Conservation (phyloP, 2,329 filamentous ascomycete species). For the Sporothrix brasiliensis region DNA sequence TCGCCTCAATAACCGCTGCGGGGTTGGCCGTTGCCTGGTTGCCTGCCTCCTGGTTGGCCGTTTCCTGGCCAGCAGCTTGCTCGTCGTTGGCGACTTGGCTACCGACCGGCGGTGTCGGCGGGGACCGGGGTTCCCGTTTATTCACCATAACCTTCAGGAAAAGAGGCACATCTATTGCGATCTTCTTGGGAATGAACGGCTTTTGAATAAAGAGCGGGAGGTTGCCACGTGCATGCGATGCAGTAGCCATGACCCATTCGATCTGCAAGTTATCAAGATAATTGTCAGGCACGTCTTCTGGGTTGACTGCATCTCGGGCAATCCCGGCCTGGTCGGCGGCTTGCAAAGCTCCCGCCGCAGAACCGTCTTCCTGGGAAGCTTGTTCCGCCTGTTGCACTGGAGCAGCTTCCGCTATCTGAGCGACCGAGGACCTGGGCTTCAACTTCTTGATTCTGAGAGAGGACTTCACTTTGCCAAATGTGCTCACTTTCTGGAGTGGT, state of each 20-base stretch:
- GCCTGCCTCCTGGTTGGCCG: too few species aligned
- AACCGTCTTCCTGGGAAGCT: too few species aligned
- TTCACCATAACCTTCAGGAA: slow-evolving; percentile 65
- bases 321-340: not conserved
- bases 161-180: slow-evolving; percentile 71
- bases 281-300: not conserved
- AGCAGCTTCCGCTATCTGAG: not conserved
- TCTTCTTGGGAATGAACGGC: slow-evolving; percentile 60
- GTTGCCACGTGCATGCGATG: slow-evolving; percentile 68
- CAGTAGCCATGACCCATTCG: slow-evolving; percentile 79
- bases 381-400: too few species aligned
- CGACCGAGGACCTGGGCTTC: not conserved
- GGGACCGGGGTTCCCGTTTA: slow-evolving; percentile 43
- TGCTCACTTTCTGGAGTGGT: not conserved
- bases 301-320: not conserved
- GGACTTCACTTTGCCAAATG: not conserved
- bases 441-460: not conserved
- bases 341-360: not conserved
- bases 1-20: not conserved
- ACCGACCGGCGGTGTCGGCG: not conserved
- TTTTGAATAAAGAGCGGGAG: slow-evolving; percentile 70
- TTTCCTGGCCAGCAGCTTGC: not conserved
- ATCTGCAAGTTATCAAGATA: slow-evolving; percentile 40
- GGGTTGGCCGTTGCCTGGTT: too few species aligned
- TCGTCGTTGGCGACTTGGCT: not conserved